Conservation (phyloP, 176 grass and related monocot genomes). For the Chrysopogon serrulatus region DNA sequence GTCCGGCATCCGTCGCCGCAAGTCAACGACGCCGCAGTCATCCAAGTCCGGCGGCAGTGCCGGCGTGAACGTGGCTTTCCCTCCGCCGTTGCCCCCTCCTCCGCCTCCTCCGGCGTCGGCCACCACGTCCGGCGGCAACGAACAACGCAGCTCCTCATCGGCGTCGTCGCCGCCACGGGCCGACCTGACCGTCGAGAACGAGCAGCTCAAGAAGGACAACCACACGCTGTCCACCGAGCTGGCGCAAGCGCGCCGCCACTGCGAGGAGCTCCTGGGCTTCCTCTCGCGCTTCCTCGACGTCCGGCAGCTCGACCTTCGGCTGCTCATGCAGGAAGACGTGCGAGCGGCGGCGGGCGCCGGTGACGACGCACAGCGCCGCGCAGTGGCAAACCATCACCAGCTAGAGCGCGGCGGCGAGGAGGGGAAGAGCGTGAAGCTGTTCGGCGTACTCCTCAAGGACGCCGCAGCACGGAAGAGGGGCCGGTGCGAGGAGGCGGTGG, state of each 20-base stretch:
- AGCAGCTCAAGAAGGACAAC: constrained; percentile 69
- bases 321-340: constrained; percentile 42
- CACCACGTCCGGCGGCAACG: constrained; percentile 46
- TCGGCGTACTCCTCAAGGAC: constrained; percentile 60
- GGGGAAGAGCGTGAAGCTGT: constrained; percentile 53
- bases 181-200: constrained; percentile 57
- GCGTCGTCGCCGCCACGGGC: constrained; percentile 41
- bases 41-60: constrained; percentile 17
- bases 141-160: constrained; percentile 47
- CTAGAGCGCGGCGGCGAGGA: constrained; percentile 5
- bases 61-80: constrained; percentile 20
- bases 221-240: constrained; percentile 50
- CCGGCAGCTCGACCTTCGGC: constrained; percentile 40
- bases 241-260: constrained; percentile 42
- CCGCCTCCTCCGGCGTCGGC: constrained; percentile 31
- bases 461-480: constrained; percentile 32
- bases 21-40: constrained; percentile 20
- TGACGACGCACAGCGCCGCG: not conserved
- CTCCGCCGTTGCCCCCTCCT: constrained; percentile 6
- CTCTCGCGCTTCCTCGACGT: constrained; percentile 80
- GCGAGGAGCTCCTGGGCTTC: constrained; percentile 64
- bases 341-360: not conserved
- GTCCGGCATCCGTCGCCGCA: constrained; percentile 57
- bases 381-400: not conserved
- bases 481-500: constrained; percentile 40